Conservation (phyloP, 208 protist species). For the Leishmania tropica region DNA sequence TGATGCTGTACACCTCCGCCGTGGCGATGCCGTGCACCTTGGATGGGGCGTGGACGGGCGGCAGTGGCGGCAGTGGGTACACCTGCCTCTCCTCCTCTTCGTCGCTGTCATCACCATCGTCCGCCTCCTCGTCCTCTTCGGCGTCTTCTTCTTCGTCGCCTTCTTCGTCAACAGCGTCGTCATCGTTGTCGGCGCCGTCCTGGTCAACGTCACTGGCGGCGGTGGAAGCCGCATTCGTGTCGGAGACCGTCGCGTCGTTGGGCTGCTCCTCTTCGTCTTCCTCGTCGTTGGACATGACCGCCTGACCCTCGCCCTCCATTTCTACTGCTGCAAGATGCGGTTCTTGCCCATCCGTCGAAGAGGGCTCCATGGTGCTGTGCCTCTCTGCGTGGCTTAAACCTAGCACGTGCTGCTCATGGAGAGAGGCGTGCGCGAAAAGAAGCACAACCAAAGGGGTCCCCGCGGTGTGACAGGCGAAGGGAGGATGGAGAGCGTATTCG, state of each 20-base stretch:
- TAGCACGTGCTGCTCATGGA: background rate
- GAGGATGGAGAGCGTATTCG: background rate
- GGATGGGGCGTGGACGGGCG: slow-evolving; percentile 45
- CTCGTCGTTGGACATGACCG: slow-evolving; percentile 16
- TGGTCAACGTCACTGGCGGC: slow-evolving; percentile 4
- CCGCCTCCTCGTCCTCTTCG: slow-evolving; percentile 25
- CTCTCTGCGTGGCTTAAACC: background rate
- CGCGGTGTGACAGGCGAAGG: background rate
- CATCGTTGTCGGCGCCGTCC: slow-evolving; percentile 15
- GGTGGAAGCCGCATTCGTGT: slow-evolving; percentile 9
- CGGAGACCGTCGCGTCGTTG: background rate
- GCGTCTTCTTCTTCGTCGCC: slow-evolving; percentile 23
- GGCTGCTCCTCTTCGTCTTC: slow-evolving; percentile 30
- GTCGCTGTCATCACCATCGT: slow-evolving; percentile 37
- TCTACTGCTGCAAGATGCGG: background rate
- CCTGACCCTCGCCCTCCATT: slow-evolving; percentile 13
- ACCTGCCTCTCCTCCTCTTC: slow-evolving; percentile 39
- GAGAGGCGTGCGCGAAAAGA: background rate
- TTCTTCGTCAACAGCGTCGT: slow-evolving; percentile 2
- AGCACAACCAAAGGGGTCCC: background rate
- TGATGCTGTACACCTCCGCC: slow-evolving; percentile 72
- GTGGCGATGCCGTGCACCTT: slow-evolving; percentile 57
- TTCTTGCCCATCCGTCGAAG: background rate
- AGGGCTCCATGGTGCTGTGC: background rate
- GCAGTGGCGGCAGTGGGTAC: slow-evolving; percentile 60